Evolutionary conservation across 75 land plant species (phyloP), one percentile per base, ranked within the genome.

Genomic region (Picea glauca): DNA sequence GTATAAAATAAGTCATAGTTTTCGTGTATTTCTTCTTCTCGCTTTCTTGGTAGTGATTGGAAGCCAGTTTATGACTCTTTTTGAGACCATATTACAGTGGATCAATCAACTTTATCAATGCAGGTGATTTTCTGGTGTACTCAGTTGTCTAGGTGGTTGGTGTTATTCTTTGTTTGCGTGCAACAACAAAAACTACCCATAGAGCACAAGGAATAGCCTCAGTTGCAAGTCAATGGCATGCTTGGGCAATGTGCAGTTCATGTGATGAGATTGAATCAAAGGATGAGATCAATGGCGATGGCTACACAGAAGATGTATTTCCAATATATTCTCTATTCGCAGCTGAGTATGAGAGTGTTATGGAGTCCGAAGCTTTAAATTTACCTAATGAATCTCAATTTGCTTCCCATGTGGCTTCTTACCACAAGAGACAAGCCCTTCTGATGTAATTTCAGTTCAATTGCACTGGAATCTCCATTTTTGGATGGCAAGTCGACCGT

Each of bases 201-300:
- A 92, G 92, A 80, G 98, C 99, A 5, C 98, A 97, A 79, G 78
- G 90, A 54, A 85, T 97, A 72, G 87, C 87, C 23, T 83, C 93
- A 11, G 46, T 97, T 38, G 99, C 90, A 40, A 91, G 90, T 78
- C 83, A 83, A 74, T 94, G 99, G 98, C 99, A 97, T 83, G 97
- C 98, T 54, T 46, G 88, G 3, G 82, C 82, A 74, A 91, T 95
- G 3, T 91, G 95, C 81, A 76, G 76, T 79, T 79, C 90, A 13
- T 30, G 57, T 77, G 86, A 77, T 13, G 18, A 74, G 58, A 76
- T 79, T 76, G 88, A 83, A 61, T 20, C 61, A 1, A 79, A 81
- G 11, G 14, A 56, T 72, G 84, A 77, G 76, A 65, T 21, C 79
- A 30, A 60, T 30, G 56, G 33, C 12, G 38, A 78, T 65, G 50